Evolutionary conservation across 257 asterid species (phyloP).

Genomic region (Scutellaria barbata): DNA sequence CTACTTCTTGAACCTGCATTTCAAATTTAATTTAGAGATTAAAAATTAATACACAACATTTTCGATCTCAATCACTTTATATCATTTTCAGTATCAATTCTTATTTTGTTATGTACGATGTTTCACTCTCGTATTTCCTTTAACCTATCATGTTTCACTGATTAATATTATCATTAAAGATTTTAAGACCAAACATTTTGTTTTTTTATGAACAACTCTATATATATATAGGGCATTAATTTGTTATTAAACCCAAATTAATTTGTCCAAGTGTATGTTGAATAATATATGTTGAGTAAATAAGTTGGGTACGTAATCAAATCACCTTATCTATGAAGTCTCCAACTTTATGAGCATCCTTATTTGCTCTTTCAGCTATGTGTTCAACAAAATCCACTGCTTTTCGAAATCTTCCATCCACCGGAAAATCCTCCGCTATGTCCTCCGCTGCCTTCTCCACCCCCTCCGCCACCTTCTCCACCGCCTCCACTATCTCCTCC

Average conservation of each 20-base stretch:
- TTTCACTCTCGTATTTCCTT: background rate
- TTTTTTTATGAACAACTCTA: background rate
- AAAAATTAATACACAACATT: background rate
- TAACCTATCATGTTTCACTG: no score
- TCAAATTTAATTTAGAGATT: background rate
- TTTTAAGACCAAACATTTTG: background rate
- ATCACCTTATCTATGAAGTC: constrained; percentile 58
- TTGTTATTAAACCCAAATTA: no score
- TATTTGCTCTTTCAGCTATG: constrained; percentile 50
- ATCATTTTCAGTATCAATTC: background rate
- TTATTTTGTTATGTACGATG: background rate
- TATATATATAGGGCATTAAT: background rate
- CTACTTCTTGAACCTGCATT: constrained; percentile 54
- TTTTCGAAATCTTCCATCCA: constrained; percentile 47
- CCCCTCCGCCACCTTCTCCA: constrained; percentile 54
- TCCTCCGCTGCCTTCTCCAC: constrained; percentile 60
- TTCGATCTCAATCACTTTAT: background rate
- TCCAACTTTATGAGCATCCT: constrained; percentile 50
- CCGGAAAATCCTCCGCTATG: constrained; percentile 50
- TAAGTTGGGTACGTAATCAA: no score
- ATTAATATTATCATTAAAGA: background rate
- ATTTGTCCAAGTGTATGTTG: no score
- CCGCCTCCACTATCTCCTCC: constrained; percentile 55
- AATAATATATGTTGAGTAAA: background rate
- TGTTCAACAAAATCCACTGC: constrained; percentile 51